Percentiles rank a stretch among this genome's conserved stretches.
phyloP scores from a whole-genome alignment of 1,284 basidiomycete species.

The Cyathus olla region DNA sequence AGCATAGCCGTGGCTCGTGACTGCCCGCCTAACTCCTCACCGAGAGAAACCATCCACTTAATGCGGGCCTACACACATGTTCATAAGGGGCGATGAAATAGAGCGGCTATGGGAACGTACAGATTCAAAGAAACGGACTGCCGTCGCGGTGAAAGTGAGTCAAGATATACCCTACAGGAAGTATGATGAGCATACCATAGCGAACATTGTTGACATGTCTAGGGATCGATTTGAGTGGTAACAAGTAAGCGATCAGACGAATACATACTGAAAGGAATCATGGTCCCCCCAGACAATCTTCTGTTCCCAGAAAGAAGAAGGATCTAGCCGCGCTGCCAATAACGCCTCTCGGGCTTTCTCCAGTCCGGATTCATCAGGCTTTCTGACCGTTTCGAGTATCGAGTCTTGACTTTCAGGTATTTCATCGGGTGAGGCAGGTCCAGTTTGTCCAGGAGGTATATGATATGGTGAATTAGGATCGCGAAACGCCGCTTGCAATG shows the following conservation, averaged over 20 bases:
- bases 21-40: conserved; percentile 67
- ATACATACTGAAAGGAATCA: conserved; percentile 76
- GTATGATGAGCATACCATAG: conserved; percentile 59
- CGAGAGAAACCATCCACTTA: conserved; percentile 69
- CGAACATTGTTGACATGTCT: conserved; percentile 85
- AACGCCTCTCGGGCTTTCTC: conserved; percentile 57
- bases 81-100: neutral
- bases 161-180: neutral
- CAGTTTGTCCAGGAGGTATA: conserved; percentile 66
- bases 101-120: conserved; percentile 44
- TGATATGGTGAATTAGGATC: conserved; percentile 76
- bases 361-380: conserved; percentile 14
- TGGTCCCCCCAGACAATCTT: conserved; percentile 80
- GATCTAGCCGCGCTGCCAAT: conserved; percentile 64
- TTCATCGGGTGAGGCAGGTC: conserved; percentile 69
- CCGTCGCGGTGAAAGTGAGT: neutral
- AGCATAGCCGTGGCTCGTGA: conserved; percentile 65
- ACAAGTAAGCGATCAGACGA: neutral
- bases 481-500: conserved; percentile 69
- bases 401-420: conserved; percentile 5
- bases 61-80: conserved; percentile 62
- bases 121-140: conserved; percentile 77
- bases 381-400: conserved; percentile 7
- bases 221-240: conserved; percentile 7
- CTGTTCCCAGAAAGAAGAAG: conserved; percentile 77